Base-by-base conservation (phyloP, 2,329 filamentous ascomycete species). In the Botrytis porri region DNA sequence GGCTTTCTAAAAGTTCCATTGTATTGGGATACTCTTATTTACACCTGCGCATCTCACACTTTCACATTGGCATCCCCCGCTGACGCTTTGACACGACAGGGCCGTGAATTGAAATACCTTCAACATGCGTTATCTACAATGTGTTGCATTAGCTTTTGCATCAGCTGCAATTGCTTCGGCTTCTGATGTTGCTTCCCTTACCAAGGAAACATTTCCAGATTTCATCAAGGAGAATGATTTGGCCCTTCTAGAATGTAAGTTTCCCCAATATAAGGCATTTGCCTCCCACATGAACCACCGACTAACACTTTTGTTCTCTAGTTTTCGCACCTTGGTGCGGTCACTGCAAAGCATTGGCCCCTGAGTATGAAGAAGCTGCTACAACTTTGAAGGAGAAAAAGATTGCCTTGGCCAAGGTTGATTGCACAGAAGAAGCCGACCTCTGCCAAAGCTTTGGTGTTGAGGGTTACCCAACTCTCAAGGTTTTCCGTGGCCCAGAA, bases 391-490 rank as follows among this genome's bases (percentile, higher is more conserved):
- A 95, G 88, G 92, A 94, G 84, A 96, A 95, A 90, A 88, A 92
- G 82, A 95, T 96, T 84, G 89, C 88, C 81, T 87, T 97, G 73
- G 92, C 88, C 84, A 96, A 97, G 90, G 85, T 97, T 79, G 95
- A 98, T 87, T 98, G 96, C 88, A 98, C 95, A 81, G 94, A 93
- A 83, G 93, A 99, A 87, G 86, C 90, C 76, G 94, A 97, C 48
- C 92, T 99, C 78, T 99, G 96, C 90, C 89, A 94, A 84, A 86
- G 89, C 79, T 93, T 93, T 80, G 95, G 93, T 76, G 95, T 99
- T 61, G 94, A 98, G 87, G 96, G 96, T 77, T 99, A 99, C 88
- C 96, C 96, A 76, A 99, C 96, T 78, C 90, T 99, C 82, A 99
- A 98, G 91, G 90, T 99, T 85, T 99, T 99, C 94, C 94, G 95